A percentile compares a stretch with the other conserved stretches of the same genome.
phyloP scores from a whole-genome alignment of 805 yeast genomes.

The Cyberlindnera sargentensis region DNA sequence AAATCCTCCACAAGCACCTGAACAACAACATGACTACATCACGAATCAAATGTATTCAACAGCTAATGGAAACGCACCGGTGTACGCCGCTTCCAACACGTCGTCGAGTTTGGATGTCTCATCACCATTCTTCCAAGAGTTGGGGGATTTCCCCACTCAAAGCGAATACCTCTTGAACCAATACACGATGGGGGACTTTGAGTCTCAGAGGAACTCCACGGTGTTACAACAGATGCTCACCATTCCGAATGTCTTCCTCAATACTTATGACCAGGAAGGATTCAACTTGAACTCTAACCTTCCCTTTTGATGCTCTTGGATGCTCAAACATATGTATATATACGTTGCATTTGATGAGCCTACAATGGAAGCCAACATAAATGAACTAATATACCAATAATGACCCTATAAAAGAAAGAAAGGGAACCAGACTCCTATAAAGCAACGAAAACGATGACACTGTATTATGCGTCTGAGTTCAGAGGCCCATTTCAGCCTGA shows the following conservation, averaged over 20 bases:
- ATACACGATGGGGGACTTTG: constrained; percentile 4
- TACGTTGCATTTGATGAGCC: too few relatives aligned
- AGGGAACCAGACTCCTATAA: too few relatives aligned
- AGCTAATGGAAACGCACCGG: too few relatives aligned
- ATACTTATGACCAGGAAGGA: constrained; percentile 4
- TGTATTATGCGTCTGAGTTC: constrained; percentile 10
- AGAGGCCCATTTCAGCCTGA: constrained; percentile 84
- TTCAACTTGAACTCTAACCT: background rate
- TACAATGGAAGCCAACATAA: too few relatives aligned
- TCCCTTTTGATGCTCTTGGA: background rate
- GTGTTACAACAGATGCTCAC: constrained; percentile 13
- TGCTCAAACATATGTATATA: too few relatives aligned
- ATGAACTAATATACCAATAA: too few relatives aligned
- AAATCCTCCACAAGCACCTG: too few relatives aligned
- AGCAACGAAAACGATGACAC: background rate
- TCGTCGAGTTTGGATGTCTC: too few relatives aligned
- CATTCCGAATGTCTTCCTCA: constrained; percentile 12
- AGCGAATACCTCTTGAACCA: background rate
- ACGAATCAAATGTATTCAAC: too few relatives aligned
- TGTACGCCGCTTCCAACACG: too few relatives aligned
- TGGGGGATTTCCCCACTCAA: background rate
- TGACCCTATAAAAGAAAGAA: too few relatives aligned
- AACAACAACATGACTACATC: too few relatives aligned
- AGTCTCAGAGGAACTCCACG: constrained; percentile 4
- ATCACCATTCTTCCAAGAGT: background rate